Evolutionary conservation across 2,329 filamentous ascomycete species (phyloP).

Genomic region (Cordyceps militaris): DNA sequence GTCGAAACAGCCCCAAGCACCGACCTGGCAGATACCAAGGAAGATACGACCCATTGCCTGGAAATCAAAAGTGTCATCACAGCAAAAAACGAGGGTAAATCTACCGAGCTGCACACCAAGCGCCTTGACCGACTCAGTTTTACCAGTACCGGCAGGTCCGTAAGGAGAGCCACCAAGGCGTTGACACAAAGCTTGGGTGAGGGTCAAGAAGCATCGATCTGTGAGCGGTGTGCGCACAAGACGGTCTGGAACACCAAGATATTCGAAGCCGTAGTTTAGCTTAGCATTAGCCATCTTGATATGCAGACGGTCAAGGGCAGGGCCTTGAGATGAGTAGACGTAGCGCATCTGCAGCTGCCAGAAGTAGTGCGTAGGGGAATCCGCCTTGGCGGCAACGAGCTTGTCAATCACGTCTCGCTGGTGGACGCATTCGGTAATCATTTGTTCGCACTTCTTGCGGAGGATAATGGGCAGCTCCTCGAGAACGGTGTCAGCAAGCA

Average conservation of each 20-base stretch:
- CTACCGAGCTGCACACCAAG: conserved; percentile 92
- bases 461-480: conserved; percentile 81
- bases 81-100: conserved; percentile 98
- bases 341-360: conserved; percentile 99
- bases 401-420: conserved; percentile 91
- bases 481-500: conserved; percentile 83
- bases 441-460: conserved; percentile 94
- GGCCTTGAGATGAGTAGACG: conserved; percentile 75
- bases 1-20: conserved; percentile 99
- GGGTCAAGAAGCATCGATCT: conserved; percentile 94
- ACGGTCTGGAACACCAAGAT: conserved; percentile 90
- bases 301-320: conserved; percentile 72
- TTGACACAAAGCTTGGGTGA: conserved; percentile 93
- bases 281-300: conserved; percentile 97
- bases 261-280: conserved; percentile 95
- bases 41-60: conserved; percentile 99
- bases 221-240: conserved; percentile 95
- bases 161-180: conserved; percentile 94
- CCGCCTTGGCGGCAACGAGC: conserved; percentile 68
- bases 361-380: conserved; percentile 70
- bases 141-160: conserved; percentile 93
- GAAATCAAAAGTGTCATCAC: conserved; percentile 99
- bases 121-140: conserved; percentile 98
- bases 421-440: conserved; percentile 98
- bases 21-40: conserved; percentile 96